Conservation (phyloP, 305 asterid genomes). For the Plantago lanceolata region DNA sequence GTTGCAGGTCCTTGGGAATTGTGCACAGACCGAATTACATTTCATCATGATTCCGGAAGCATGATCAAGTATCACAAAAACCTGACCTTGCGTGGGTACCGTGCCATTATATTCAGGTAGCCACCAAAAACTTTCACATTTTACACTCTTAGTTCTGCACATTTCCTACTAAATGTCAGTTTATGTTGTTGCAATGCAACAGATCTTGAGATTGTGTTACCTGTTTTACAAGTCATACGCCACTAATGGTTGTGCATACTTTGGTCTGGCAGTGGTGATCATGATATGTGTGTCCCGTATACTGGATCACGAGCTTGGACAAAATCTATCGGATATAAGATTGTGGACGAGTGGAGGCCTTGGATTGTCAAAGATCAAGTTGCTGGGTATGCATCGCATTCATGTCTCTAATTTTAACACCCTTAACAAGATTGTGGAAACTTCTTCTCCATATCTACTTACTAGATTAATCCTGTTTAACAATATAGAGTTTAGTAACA, state of each 20-base stretch:
- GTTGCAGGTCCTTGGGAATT: conserved; percentile 54
- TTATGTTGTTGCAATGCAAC: neutral
- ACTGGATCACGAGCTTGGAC: conserved; percentile 87
- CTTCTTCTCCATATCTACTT: too few relatives aligned
- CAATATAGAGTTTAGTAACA: too few relatives aligned
- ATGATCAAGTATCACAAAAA: conserved; percentile 85
- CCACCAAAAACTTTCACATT: neutral
- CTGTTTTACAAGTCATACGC: too few relatives aligned
- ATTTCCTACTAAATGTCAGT: neutral
- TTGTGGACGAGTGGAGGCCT: conserved; percentile 68
- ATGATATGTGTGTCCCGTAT: conserved; percentile 87
- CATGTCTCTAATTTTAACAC: neutral
- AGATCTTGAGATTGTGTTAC: too few relatives aligned
- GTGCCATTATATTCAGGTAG: conserved; percentile 77
- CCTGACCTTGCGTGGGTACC: conserved; percentile 68
- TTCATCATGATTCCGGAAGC: conserved; percentile 76
- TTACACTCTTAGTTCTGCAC: neutral
- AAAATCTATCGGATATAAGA: conserved; percentile 71
- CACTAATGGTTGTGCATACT: neutral
- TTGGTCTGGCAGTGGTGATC: conserved; percentile 65
- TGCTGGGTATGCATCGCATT: conserved; percentile 50
- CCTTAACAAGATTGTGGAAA: too few relatives aligned
- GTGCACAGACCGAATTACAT: conserved; percentile 55
- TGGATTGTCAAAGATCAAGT: conserved; percentile 65
- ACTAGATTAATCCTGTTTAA: too few relatives aligned